Evolutionary conservation across 2,329 filamentous ascomycete genomes (phyloP).

Genomic region (Pleochaeta shiraiana): DNA sequence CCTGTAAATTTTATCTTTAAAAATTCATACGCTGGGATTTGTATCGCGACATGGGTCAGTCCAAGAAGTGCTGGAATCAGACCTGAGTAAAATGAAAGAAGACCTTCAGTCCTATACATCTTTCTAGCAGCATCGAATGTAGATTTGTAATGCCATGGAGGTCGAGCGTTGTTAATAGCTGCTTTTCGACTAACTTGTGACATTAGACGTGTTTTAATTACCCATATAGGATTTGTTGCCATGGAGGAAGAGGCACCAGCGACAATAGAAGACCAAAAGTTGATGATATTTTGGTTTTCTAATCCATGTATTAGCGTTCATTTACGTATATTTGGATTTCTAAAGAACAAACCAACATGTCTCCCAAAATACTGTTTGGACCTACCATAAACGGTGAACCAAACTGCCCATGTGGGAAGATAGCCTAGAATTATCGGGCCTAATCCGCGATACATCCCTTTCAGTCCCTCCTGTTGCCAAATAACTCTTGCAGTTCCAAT

Average conservation of each 20-base stretch:
- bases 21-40: slow-evolving; percentile 91
- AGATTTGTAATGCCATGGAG: slow-evolving; percentile 78
- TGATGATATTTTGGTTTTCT: slow-evolving; percentile 60
- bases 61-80: slow-evolving; percentile 81
- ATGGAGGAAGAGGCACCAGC: slow-evolving; percentile 87
- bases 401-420: slow-evolving; percentile 93
- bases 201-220: slow-evolving; percentile 97
- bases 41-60: slow-evolving; percentile 85
- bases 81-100: slow-evolving; percentile 86
- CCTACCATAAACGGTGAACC: slow-evolving; percentile 89
- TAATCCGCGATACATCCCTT: slow-evolving; percentile 79
- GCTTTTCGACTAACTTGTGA: slow-evolving; percentile 51
- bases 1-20: slow-evolving; percentile 84
- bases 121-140: slow-evolving; percentile 84
- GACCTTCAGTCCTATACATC: slow-evolving; percentile 83
- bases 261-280: slow-evolving; percentile 74
- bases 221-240: slow-evolving; percentile 96
- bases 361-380: slow-evolving; percentile 54
- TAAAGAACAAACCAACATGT: slow-evolving; percentile 30
- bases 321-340: not conserved
- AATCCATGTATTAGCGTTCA: not conserved
- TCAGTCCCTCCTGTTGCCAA: slow-evolving; percentile 68
- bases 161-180: slow-evolving; percentile 30
- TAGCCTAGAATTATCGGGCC: slow-evolving; percentile 93
- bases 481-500: slow-evolving; percentile 72